These are phyloP conservation scores for Ailanthus altissimus DNA, from an alignment of 345 rosid genomes.

Conservation along the genomic window DNA sequence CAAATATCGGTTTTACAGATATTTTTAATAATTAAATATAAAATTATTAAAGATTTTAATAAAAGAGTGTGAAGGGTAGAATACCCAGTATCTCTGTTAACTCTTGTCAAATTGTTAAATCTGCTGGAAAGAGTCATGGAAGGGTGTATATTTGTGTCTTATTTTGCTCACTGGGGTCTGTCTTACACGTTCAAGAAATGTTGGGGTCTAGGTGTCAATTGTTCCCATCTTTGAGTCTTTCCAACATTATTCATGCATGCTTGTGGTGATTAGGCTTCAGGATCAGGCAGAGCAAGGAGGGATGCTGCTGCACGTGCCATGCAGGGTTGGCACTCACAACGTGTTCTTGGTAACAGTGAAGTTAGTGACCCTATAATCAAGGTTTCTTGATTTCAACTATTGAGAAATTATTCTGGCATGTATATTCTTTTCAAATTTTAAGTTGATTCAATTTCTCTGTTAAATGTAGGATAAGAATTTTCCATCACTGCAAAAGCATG, in stretches of 20 bases:
- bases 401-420: not conserved
- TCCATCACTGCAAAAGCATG: conserved; percentile 47
- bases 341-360: conserved; percentile 55
- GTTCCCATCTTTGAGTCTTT: not conserved
- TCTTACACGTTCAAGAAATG: too few relatives aligned
- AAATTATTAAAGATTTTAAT: too few relatives aligned
- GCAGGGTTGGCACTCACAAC: conserved; percentile 81
- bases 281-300: conserved; percentile 62
- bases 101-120: too few relatives aligned
- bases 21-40: too few relatives aligned
- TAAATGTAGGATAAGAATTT: conserved; percentile 53
- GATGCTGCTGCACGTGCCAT: conserved; percentile 81
- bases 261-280: conserved; percentile 44
- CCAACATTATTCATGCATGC: conserved; percentile 19
- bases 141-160: too few relatives aligned
- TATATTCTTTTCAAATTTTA: conserved; percentile 1
- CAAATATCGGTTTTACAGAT: too few relatives aligned
- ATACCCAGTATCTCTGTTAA: too few relatives aligned
- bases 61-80: too few relatives aligned
- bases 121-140: too few relatives aligned
- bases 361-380: conserved; percentile 58
- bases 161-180: too few relatives aligned
- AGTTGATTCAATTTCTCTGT: conserved; percentile 6
- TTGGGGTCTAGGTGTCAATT: too few relatives aligned
- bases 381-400: conserved; percentile 35